These are phyloP conservation scores for Eimeria acervulina DNA, from an alignment of 169 alveolate genomes.

Conservation along the genomic window DNA sequence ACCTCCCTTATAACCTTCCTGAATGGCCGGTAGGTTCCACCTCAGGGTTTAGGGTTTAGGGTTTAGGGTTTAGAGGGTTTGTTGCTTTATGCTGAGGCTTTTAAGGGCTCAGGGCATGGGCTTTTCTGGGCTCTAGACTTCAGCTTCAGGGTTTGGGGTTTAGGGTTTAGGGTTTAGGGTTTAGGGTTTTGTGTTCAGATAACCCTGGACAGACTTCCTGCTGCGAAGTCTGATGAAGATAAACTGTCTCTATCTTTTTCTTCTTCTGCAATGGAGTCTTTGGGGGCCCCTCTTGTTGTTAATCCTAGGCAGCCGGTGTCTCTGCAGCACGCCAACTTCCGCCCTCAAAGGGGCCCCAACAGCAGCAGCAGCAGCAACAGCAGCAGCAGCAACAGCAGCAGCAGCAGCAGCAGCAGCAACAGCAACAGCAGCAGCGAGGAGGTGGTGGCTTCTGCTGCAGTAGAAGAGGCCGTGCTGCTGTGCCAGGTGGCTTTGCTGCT, in stretches of 20 bases:
- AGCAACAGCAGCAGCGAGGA: constrained; percentile 1
- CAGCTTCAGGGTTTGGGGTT: constrained; percentile 4
- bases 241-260: not conserved
- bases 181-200: no score
- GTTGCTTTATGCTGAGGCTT: not conserved
- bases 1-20: constrained; percentile 75
- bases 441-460: not conserved
- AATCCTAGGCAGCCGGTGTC: constrained; percentile 42
- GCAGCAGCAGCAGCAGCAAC: constrained; percentile 20
- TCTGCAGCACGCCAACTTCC: not conserved
- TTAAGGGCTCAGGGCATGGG: not conserved
- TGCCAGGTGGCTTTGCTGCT: constrained; percentile 63
- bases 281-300: not conserved
- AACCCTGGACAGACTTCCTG: not conserved
- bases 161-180: constrained; percentile 8
- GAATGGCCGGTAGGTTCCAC: constrained; percentile 70
- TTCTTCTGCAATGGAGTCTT: not conserved
- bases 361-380: constrained; percentile 37
- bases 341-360: not conserved
- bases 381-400: constrained; percentile 41
- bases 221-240: not conserved
- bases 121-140: not conserved
- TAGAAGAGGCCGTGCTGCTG: constrained; percentile 64
- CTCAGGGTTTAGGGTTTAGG: constrained; percentile 19
- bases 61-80: not conserved